phyloP scores from a whole-genome alignment of 169 alveolate genomes.

The Haemoproteus tartakovskyi region DNA sequence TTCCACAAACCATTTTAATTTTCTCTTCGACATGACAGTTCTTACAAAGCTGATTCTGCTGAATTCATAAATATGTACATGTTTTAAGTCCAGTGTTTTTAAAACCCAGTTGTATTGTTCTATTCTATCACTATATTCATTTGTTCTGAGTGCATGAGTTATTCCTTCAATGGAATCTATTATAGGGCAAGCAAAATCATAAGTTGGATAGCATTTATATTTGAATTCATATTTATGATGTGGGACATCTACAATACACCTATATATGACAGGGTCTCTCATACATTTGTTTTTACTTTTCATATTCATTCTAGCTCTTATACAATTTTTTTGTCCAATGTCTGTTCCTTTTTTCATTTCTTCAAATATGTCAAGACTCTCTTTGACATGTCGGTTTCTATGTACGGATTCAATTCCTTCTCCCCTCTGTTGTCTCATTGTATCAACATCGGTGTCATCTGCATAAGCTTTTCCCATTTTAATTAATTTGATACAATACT shows the following conservation, averaged over 20 bases:
- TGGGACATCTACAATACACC: slow-evolving; percentile 89
- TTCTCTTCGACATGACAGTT: slow-evolving; percentile 96
- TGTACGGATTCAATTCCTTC: slow-evolving; percentile 90
- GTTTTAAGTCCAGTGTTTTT: slow-evolving; percentile 83
- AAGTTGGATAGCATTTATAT: slow-evolving; percentile 97
- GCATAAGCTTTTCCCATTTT: slow-evolving; percentile 90
- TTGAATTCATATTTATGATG: slow-evolving; percentile 93
- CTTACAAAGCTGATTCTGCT: slow-evolving; percentile 90
- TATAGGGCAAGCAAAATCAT: slow-evolving; percentile 99
- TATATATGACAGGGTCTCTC: slow-evolving; percentile 98
- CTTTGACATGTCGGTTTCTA: slow-evolving; percentile 87
- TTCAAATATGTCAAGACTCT: slow-evolving; percentile 87
- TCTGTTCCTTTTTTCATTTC: slow-evolving; percentile 88
- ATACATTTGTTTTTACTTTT: slow-evolving; percentile 90
- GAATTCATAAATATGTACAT: slow-evolving; percentile 92
- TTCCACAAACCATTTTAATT: slow-evolving; percentile 94
- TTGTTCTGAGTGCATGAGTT: slow-evolving; percentile 96
- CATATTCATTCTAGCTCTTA: slow-evolving; percentile 97
- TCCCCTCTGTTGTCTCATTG: slow-evolving; percentile 95
- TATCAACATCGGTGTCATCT: slow-evolving; percentile 94
- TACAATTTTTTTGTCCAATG: slow-evolving; percentile 90
- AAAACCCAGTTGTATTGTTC: slow-evolving; percentile 94
- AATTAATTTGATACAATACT: slow-evolving; percentile 85
- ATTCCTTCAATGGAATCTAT: slow-evolving; percentile 97
- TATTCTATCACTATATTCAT: slow-evolving; percentile 96